Conservation (phyloP, 169 alveolate genomes). For the Eimeria brunetti region DNA sequence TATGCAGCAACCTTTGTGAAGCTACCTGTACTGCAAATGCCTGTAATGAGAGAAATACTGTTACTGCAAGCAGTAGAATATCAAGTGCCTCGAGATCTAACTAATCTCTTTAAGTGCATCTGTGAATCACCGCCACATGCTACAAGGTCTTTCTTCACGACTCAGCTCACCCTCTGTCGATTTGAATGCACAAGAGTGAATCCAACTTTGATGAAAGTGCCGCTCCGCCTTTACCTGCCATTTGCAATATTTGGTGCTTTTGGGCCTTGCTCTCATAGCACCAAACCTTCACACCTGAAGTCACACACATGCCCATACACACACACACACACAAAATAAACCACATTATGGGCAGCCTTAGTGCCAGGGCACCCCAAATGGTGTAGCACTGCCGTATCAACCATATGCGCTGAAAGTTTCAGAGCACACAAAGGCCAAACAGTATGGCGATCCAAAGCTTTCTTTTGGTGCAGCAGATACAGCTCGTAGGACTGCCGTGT, state of each 20-base stretch:
- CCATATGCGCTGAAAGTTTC: neutral
- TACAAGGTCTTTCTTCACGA: neutral
- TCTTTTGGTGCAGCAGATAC: neutral
- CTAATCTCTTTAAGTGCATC: neutral
- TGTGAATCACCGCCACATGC: neutral
- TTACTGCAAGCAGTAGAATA: neutral
- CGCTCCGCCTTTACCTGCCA: conserved; percentile 35
- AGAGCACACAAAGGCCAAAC: neutral
- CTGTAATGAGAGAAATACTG: too few relatives aligned
- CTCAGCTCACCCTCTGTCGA: conserved; percentile 76
- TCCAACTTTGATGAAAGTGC: conserved; percentile 34
- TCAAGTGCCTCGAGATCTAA: neutral
- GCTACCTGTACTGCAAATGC: neutral
- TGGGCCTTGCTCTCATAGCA: conserved; percentile 78
- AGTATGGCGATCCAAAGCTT: neutral
- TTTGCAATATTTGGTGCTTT: conserved; percentile 51
- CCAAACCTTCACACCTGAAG: conserved; percentile 76
- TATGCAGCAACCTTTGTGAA: neutral
- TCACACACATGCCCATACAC: neutral
- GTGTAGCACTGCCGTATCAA: neutral
- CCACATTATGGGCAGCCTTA: neutral
- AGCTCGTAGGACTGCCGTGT: neutral
- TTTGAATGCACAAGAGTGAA: conserved; percentile 63
- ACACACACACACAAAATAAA: neutral
- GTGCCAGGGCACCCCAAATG: neutral